These are phyloP conservation scores for Asclepias syriaca DNA, from an alignment of 257 asterid species.

Conservation along the genomic window DNA sequence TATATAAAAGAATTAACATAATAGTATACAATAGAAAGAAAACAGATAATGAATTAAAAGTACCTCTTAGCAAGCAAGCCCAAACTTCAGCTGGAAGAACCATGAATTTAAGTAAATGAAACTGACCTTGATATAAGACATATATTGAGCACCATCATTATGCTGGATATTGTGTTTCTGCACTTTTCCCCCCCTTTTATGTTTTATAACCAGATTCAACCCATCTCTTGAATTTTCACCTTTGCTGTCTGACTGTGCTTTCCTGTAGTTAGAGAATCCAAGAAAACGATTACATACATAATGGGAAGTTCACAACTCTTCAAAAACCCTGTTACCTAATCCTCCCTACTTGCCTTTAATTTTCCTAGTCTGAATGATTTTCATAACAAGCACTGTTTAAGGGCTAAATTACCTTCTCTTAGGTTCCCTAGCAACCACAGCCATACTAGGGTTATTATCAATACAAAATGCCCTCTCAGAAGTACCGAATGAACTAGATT, in stretches of 20 bases:
- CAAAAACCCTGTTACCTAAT: background rate
- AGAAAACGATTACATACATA: slow-evolving; percentile 14
- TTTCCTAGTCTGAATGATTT: background rate
- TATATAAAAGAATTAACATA: background rate
- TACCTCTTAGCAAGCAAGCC: slow-evolving; percentile 2
- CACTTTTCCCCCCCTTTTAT: slow-evolving; percentile 48
- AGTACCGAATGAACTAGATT: slow-evolving; percentile 58
- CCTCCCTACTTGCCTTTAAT: background rate
- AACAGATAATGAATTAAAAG: background rate
- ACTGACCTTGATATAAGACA: slow-evolving; percentile 91
- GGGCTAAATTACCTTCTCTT: slow-evolving; percentile 41
- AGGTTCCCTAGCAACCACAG: slow-evolving; percentile 40
- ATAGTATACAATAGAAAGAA: background rate
- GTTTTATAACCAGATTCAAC: slow-evolving; percentile 33
- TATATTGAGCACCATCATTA: slow-evolving; percentile 76
- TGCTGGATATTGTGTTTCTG: slow-evolving; percentile 56
- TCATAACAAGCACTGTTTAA: background rate
- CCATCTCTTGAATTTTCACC: slow-evolving; percentile 43
- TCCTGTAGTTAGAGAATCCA: slow-evolving; percentile 42
- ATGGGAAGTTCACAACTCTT: background rate
- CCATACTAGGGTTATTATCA: slow-evolving; percentile 39
- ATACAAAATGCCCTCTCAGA: slow-evolving; percentile 57
- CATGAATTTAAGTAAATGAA: slow-evolving; percentile 3
- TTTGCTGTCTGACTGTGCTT: slow-evolving; percentile 38
- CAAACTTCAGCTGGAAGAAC: slow-evolving; percentile 13